These are phyloP conservation scores for Rutstroemia sp. DNA, from an alignment of 2,329 filamentous ascomycete species.

Conservation along the genomic window DNA sequence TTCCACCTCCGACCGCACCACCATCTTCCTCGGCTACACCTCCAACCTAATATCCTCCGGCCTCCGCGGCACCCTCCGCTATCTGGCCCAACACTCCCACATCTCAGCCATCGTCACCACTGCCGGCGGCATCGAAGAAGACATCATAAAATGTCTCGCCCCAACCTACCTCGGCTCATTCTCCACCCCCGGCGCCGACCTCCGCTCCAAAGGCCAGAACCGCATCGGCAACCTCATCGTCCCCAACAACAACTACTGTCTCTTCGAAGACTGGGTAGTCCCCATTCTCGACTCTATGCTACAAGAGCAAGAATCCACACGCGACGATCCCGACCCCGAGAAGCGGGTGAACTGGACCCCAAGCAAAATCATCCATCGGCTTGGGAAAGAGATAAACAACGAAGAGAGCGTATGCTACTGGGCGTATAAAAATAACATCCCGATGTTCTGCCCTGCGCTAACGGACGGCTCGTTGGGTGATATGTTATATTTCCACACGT, in stretches of 20 bases:
- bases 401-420: conserved; percentile 87
- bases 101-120: conserved; percentile 92
- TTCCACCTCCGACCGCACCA: conserved; percentile 71
- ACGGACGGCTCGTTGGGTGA: conserved; percentile 94
- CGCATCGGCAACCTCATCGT: conserved; percentile 94
- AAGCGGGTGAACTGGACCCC: conserved; percentile 80
- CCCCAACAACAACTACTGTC: conserved; percentile 94
- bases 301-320: conserved; percentile 80
- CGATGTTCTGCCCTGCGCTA: conserved; percentile 91
- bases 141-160: conserved; percentile 96
- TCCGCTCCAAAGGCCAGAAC: conserved; percentile 84
- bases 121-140: conserved; percentile 91
- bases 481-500: conserved; percentile 98
- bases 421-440: conserved; percentile 95
- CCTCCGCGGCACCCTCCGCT: conserved; percentile 82
- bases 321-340: conserved; percentile 40
- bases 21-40: conserved; percentile 95
- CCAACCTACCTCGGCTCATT: conserved; percentile 91
- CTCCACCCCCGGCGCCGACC: conserved; percentile 62
- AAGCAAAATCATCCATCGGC: conserved; percentile 79
- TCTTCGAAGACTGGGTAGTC: conserved; percentile 95
- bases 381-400: conserved; percentile 91
- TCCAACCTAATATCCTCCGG: conserved; percentile 97
- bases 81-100: conserved; percentile 86
- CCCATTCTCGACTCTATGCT: conserved; percentile 94